Conservation (phyloP, 371 early-diverging fungal species). For the Mucor racemosus region DNA sequence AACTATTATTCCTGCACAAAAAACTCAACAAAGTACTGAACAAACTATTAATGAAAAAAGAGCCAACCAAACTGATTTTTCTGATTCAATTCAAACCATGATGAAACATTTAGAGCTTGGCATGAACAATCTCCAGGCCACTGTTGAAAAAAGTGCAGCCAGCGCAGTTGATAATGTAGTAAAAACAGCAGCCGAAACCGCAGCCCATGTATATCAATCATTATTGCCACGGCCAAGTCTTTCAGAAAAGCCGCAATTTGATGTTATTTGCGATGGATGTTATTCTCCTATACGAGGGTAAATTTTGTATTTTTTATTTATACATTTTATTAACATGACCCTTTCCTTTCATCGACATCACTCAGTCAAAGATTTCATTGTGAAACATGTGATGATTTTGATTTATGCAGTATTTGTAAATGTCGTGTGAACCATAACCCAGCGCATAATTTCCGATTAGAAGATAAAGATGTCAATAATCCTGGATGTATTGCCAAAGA, state of each 20-base stretch:
- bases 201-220: slow-evolving; percentile 23
- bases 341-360: background rate
- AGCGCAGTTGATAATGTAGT: slow-evolving; percentile 16
- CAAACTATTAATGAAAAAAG: background rate
- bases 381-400: slow-evolving; percentile 51
- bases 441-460: slow-evolving; percentile 31
- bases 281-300: slow-evolving; percentile 41
- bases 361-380: slow-evolving; percentile 44
- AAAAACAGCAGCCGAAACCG: slow-evolving; percentile 23
- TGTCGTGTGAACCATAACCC: slow-evolving; percentile 29
- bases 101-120: slow-evolving; percentile 26
- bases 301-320: background rate
- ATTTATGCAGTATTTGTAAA: slow-evolving; percentile 56
- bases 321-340: background rate
- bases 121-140: slow-evolving; percentile 11
- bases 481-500: background rate
- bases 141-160: slow-evolving; percentile 11
- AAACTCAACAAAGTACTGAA: slow-evolving; percentile 2
- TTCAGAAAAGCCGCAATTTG: slow-evolving; percentile 21
- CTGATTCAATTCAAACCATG: slow-evolving; percentile 17
- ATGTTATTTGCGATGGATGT: slow-evolving; percentile 55
- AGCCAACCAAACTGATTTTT: background rate
- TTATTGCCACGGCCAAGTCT: background rate
- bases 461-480: background rate
- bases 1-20: slow-evolving; percentile 4